Evolutionary conservation across 2,329 filamentous ascomycete genomes (phyloP).

Genomic region (Calonectria honghensis): DNA sequence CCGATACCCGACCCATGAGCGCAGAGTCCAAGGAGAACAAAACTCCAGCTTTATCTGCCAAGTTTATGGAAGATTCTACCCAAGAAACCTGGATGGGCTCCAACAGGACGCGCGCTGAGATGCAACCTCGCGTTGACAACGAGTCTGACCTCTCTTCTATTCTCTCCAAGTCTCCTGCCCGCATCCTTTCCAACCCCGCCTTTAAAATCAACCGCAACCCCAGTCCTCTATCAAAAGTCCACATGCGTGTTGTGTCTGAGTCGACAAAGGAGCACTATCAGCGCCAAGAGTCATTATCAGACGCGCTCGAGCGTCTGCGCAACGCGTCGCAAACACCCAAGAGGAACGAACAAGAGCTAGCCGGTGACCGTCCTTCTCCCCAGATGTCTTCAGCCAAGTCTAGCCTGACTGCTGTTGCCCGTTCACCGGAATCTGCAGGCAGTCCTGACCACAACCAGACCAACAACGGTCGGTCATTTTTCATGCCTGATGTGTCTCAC

Average conservation of each 20-base stretch:
- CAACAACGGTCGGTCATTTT: conserved; percentile 71
- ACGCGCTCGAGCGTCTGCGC: conserved; percentile 60
- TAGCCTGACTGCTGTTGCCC: conserved; percentile 64
- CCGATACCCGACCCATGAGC: conserved; percentile 61
- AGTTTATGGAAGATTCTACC: conserved; percentile 65
- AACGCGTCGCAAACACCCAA: conserved; percentile 60
- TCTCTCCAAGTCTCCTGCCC: conserved; percentile 63
- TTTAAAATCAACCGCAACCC: conserved; percentile 58
- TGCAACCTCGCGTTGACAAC: conserved; percentile 73
- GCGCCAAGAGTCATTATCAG: conserved; percentile 57
- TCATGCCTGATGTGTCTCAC: conserved; percentile 72
- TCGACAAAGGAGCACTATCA: conserved; percentile 50
- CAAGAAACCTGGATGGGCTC: conserved; percentile 63
- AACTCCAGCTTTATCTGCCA: conserved; percentile 59
- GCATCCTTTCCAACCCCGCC: conserved; percentile 52
- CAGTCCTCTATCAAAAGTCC: conserved; percentile 63
- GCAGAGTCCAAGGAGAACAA: conserved; percentile 68
- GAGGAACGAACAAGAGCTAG: conserved; percentile 47
- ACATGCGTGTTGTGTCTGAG: conserved; percentile 57
- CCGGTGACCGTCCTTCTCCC: conserved; percentile 57
- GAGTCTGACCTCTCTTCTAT: conserved; percentile 70
- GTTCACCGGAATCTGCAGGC: conserved; percentile 59
- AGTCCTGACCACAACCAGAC: conserved; percentile 60
- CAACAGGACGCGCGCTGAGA: conserved; percentile 67
- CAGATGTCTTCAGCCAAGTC: conserved; percentile 63